A percentile compares a stretch with the other conserved stretches of the same genome.
Conservation (phyloP, 2,329 filamentous ascomycete species). For the Pseudocercospora musae region DNA sequence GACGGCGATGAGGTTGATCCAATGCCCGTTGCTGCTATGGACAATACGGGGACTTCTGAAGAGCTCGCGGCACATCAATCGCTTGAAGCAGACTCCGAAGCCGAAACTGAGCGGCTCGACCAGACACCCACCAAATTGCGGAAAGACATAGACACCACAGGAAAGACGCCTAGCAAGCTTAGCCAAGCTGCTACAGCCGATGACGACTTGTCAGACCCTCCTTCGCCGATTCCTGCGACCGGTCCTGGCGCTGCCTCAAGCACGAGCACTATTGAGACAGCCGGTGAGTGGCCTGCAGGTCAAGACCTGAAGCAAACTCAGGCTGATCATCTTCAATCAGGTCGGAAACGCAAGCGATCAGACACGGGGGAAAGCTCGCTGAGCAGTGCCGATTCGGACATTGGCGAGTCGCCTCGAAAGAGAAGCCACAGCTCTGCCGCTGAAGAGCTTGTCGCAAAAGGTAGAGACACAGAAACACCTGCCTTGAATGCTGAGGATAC, state of each 20-base stretch:
- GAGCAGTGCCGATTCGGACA: conserved; percentile 36
- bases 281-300: conserved; percentile 21
- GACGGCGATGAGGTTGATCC: conserved; percentile 57
- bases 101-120: conserved; percentile 90
- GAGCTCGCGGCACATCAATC: conserved; percentile 25
- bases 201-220: conserved; percentile 39
- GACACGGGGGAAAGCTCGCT: conserved; percentile 40
- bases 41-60: conserved; percentile 7
- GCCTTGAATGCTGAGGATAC: background rate
- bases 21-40: conserved; percentile 12
- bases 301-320: background rate
- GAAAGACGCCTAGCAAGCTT: conserved; percentile 74
- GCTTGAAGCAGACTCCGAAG: conserved; percentile 67
- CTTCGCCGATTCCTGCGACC: conserved; percentile 29
- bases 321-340: conserved; percentile 13
- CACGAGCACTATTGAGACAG: conserved; percentile 30
- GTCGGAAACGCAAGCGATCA: conserved; percentile 46
- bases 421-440: conserved; percentile 27
- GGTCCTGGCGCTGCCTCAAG: conserved; percentile 33
- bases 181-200: conserved; percentile 55
- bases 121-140: conserved; percentile 51
- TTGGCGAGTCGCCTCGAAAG: conserved; percentile 36
- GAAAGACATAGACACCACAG: conserved; percentile 45
- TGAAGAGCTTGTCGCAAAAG: conserved; percentile 9
- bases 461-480: conserved; percentile 33